phyloP scores from a whole-genome alignment of 352 stramenopile genomes.

The Peronospora tabacina region DNA sequence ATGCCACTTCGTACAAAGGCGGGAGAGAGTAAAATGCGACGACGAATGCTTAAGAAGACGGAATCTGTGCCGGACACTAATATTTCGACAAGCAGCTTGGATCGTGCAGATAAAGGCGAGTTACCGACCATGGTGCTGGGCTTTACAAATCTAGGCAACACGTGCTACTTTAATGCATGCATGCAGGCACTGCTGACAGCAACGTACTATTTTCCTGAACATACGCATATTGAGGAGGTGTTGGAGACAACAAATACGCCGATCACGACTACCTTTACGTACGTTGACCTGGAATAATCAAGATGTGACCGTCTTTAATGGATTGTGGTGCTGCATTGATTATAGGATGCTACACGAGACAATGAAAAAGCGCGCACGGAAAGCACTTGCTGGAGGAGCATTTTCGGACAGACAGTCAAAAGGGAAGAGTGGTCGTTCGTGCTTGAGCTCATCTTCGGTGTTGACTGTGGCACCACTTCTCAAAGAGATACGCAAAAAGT shows the following conservation, averaged over 20 bases:
- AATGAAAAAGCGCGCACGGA: slow-evolving; percentile 42
- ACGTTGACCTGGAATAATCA: slow-evolving; percentile 4
- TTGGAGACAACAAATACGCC: slow-evolving; percentile 73
- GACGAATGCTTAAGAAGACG: slow-evolving; percentile 18
- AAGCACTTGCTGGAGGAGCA: slow-evolving; percentile 18
- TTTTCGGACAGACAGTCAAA: slow-evolving; percentile 15
- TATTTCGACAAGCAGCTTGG: slow-evolving; percentile 2
- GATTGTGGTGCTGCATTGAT: slow-evolving; percentile 3
- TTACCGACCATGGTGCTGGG: slow-evolving; percentile 42
- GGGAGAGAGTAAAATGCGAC: slow-evolving; percentile 24
- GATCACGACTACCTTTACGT: slow-evolving; percentile 79
- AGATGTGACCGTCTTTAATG: not conserved
- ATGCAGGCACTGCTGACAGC: slow-evolving; percentile 90
- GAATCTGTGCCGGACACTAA: slow-evolving; percentile 13
- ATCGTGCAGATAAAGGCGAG: slow-evolving; percentile 2
- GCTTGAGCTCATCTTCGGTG: slow-evolving; percentile 33
- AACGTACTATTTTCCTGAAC: slow-evolving; percentile 56
- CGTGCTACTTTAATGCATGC: slow-evolving; percentile 89
- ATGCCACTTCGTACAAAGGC: slow-evolving; percentile 32
- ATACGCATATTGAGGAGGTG: slow-evolving; percentile 38
- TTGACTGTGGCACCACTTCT: slow-evolving; percentile 53
- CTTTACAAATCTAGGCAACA: slow-evolving; percentile 90
- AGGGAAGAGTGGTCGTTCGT: slow-evolving; percentile 16
- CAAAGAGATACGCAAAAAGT: slow-evolving; percentile 70
- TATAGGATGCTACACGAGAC: slow-evolving; percentile 53